phyloP scores from a whole-genome alignment of 2,329 filamentous ascomycete genomes.

The Exserohilum rostratum region DNA sequence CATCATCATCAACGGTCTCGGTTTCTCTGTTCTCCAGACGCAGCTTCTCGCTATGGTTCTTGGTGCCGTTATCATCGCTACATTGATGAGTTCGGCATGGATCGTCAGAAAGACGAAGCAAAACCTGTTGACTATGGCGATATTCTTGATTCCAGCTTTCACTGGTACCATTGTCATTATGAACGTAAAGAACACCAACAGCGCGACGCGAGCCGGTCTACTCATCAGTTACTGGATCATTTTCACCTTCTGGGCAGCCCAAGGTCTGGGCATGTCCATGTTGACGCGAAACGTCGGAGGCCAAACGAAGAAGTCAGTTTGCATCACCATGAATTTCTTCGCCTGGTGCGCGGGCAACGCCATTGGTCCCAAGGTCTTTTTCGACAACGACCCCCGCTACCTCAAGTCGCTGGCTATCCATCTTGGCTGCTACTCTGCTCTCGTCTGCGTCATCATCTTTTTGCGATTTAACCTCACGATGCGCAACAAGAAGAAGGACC shows the following conservation, averaged over 20 bases:
- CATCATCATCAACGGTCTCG: conserved; percentile 73
- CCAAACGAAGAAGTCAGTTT: conserved; percentile 74
- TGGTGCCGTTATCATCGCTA: conserved; percentile 74
- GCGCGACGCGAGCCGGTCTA: conserved; percentile 67
- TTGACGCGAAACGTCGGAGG: conserved; percentile 73
- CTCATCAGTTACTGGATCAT: conserved; percentile 78
- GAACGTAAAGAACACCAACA: conserved; percentile 65
- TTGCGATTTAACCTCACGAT: conserved; percentile 64
- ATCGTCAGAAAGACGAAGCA: conserved; percentile 72
- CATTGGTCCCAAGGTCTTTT: conserved; percentile 58
- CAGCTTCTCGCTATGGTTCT: conserved; percentile 78
- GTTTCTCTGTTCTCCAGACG: conserved; percentile 70
- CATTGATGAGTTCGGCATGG: conserved; percentile 70
- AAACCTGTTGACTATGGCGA: conserved; percentile 69
- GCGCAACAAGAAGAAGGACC: conserved; percentile 66
- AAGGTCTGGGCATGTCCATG: conserved; percentile 70
- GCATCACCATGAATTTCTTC: conserved; percentile 72
- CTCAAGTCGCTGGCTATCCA: conserved; percentile 73
- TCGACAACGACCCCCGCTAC: conserved; percentile 66
- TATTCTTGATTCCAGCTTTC: conserved; percentile 72
- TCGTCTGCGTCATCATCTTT: conserved; percentile 63
- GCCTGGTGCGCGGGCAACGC: conserved; percentile 73
- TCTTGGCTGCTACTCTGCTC: conserved; percentile 68
- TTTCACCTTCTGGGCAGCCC: conserved; percentile 77
- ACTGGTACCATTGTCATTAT: conserved; percentile 75